Evolutionary conservation across 2,329 filamentous ascomycete genomes (phyloP).

Genomic region (Curvularia spicifera): DNA sequence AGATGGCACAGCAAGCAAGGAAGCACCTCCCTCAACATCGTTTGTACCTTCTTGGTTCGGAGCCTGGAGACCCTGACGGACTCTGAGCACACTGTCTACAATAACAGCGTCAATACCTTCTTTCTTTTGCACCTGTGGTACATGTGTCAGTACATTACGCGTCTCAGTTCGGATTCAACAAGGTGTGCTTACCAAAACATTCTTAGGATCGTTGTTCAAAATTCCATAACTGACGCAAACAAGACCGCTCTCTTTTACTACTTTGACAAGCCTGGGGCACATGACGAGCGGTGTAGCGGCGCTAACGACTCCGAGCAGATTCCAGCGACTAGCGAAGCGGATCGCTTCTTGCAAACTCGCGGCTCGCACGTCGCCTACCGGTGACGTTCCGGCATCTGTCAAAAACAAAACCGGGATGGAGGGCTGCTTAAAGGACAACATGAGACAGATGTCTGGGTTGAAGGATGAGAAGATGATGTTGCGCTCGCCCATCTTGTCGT

Average conservation of each 20-base stretch:
- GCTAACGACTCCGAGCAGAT: slow-evolving; percentile 87
- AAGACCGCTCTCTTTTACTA: slow-evolving; percentile 91
- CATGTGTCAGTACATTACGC: not conserved
- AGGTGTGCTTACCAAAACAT: slow-evolving; percentile 74
- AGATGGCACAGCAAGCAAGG: slow-evolving; percentile 14
- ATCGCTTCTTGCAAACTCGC: slow-evolving; percentile 94
- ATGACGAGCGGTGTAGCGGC: slow-evolving; percentile 88
- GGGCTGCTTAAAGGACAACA: slow-evolving; percentile 95
- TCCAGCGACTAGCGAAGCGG: slow-evolving; percentile 93
- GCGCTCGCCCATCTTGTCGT: slow-evolving; percentile 79
- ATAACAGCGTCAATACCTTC: slow-evolving; percentile 98
- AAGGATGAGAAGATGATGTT: slow-evolving; percentile 98
- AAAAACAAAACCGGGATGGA: slow-evolving; percentile 95
- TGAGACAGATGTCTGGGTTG: slow-evolving; percentile 94
- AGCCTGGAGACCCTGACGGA: slow-evolving; percentile 84
- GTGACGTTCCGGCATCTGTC: slow-evolving; percentile 81
- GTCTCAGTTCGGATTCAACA: not conserved
- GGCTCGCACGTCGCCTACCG: slow-evolving; percentile 87
- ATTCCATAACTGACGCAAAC: slow-evolving; percentile 95
- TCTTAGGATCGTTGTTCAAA: slow-evolving; percentile 83
- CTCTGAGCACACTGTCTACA: slow-evolving; percentile 91
- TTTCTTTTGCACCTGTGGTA: slow-evolving; percentile 78
- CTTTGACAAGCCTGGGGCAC: slow-evolving; percentile 84
- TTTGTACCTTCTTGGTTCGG: slow-evolving; percentile 17
- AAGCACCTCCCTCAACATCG: slow-evolving; percentile 4